Percentiles rank a stretch among this genome's conserved stretches.
These are phyloP conservation scores for Ophiognomonia clavigignenti-juglandacearum DNA, from an alignment of 2,329 filamentous ascomycete species.

Conservation along the genomic window DNA sequence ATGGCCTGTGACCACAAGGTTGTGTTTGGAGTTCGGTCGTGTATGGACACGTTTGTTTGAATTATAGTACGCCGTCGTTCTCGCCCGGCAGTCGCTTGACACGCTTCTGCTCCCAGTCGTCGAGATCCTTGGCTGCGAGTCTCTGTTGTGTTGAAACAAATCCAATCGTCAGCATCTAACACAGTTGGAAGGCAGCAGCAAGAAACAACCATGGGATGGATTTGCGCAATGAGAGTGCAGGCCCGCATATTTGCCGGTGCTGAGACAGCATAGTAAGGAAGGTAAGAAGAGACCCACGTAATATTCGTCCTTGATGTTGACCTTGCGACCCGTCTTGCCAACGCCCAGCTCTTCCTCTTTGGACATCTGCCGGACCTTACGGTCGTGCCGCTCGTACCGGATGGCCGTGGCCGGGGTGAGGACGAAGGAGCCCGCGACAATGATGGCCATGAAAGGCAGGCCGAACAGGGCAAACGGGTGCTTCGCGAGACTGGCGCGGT, in stretches of 20 bases:
- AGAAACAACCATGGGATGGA: too few relatives aligned
- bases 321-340: constrained; percentile 63
- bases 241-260: neutral
- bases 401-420: constrained; percentile 91
- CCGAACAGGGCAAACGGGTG: constrained; percentile 93
- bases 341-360: constrained; percentile 84
- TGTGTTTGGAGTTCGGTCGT: too few relatives aligned
- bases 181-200: too few relatives aligned
- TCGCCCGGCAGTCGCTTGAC: constrained; percentile 88
- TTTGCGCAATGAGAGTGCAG: too few relatives aligned
- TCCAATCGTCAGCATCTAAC: constrained; percentile 2
- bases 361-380: constrained; percentile 78
- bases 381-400: constrained; percentile 88
- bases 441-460: constrained; percentile 83
- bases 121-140: constrained; percentile 81
- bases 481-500: constrained; percentile 68
- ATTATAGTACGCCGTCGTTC: constrained; percentile 71
- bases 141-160: constrained; percentile 43
- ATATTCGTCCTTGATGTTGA: constrained; percentile 82
- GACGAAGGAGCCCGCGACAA: constrained; percentile 89
- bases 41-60: neutral
- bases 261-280: neutral
- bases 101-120: constrained; percentile 95
- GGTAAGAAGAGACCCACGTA: constrained; percentile 53
- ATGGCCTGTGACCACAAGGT: too few relatives aligned